Conservation (phyloP, 805 yeast genomes). For the Yarrowia yakushimensis region DNA sequence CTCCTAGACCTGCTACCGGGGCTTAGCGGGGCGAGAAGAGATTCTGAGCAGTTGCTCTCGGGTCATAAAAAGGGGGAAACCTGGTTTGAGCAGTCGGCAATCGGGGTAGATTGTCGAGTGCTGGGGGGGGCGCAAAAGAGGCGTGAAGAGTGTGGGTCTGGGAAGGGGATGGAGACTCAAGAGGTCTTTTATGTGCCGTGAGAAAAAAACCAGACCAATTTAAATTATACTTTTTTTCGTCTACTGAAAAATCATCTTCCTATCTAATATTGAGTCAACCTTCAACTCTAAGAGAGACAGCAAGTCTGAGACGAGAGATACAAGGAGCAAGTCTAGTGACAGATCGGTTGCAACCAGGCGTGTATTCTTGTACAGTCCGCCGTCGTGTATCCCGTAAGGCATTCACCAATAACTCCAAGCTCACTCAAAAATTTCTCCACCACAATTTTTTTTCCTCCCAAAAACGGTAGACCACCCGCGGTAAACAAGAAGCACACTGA, state of each 20-base stretch:
- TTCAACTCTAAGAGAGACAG: conserved; percentile 19
- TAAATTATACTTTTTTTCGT: background rate
- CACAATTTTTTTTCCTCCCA: too few relatives aligned
- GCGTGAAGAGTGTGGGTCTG: background rate
- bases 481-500: background rate
- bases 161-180: too few relatives aligned
- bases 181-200: conserved; percentile 1
- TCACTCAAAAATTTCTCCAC: too few relatives aligned
- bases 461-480: conserved; percentile 9
- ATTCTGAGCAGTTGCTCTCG: conserved; percentile 26
- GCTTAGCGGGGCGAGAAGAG: conserved; percentile 26
- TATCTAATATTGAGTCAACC: too few relatives aligned
- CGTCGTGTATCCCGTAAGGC: too few relatives aligned
- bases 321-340: too few relatives aligned
- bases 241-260: too few relatives aligned
- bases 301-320: too few relatives aligned
- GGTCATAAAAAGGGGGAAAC: conserved; percentile 22
- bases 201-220: background rate
- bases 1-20: conserved; percentile 26
- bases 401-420: too few relatives aligned
- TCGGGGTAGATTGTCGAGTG: conserved; percentile 21
- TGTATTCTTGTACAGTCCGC: too few relatives aligned
- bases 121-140: background rate
- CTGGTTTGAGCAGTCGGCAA: conserved; percentile 23
- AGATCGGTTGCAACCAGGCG: too few relatives aligned